phyloP scores from a whole-genome alignment of 2,329 filamentous ascomycete species.

The Berkeleyomyces basicola region DNA sequence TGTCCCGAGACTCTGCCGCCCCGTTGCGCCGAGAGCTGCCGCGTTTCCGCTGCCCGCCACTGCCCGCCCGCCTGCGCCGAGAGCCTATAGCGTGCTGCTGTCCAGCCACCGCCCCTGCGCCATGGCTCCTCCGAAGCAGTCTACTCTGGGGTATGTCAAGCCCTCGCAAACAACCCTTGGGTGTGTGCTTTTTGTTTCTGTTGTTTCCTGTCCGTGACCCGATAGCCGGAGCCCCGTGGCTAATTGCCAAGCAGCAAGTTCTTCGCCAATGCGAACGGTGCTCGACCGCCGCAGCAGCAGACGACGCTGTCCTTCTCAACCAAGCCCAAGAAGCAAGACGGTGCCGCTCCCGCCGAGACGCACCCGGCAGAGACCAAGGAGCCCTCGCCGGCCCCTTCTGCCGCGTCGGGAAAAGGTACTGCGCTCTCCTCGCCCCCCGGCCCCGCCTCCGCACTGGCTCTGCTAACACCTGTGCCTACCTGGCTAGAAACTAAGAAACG shows the following conservation, averaged over 20 bases:
- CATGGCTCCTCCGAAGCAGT: constrained; percentile 49
- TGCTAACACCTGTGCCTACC: not conserved
- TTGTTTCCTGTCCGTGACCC: not conserved
- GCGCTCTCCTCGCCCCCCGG: not conserved
- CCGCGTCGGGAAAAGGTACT: constrained; percentile 14
- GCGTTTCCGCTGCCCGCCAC: not conserved
- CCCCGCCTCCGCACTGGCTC: too few relatives aligned
- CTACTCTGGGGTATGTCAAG: constrained; percentile 77
- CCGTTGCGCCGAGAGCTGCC: not conserved
- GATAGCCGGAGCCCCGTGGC: not conserved
- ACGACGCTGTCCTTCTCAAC: constrained; percentile 63
- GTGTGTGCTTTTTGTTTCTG: constrained; percentile 30
- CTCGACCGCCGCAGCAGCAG: constrained; percentile 46
- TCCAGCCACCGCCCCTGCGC: constrained; percentile 10
- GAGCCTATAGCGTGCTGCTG: not conserved
- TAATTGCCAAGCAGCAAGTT: constrained; percentile 52
- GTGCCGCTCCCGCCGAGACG: not conserved
- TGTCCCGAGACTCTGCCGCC: not conserved
- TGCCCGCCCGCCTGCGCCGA: not conserved
- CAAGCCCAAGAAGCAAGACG: constrained; percentile 24
- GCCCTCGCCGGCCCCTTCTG: constrained; percentile 1
- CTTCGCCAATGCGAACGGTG: constrained; percentile 51
- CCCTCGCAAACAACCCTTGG: constrained; percentile 56
- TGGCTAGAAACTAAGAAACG: constrained; percentile 20
- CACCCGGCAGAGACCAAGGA: constrained; percentile 17